These are phyloP conservation scores for Atkinsonella hypoxylon DNA, from an alignment of 2,329 filamentous ascomycete genomes.

Conservation along the genomic window DNA sequence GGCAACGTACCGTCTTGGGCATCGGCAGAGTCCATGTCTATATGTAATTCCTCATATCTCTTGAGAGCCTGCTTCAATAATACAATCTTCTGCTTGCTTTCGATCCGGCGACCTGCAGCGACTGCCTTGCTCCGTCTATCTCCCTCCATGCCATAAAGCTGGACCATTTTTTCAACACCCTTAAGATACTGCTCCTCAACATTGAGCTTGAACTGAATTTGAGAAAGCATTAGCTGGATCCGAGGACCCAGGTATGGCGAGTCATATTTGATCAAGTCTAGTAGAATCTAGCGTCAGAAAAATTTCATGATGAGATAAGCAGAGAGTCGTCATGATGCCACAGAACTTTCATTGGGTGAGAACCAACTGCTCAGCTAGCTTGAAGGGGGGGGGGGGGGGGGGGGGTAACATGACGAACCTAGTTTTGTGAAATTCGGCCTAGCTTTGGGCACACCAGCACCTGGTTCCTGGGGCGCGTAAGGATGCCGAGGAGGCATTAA, in stretches of 20 bases:
- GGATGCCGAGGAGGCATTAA: conserved; percentile 74
- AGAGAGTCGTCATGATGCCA: no score
- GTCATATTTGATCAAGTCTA: conserved; percentile 97
- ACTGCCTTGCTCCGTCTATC: conserved; percentile 92
- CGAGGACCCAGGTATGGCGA: conserved; percentile 89
- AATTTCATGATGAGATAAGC: no score
- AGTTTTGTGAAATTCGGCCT: conserved; percentile 92
- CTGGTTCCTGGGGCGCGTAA: conserved; percentile 57
- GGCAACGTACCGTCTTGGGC: conserved; percentile 60
- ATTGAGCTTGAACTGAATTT: conserved; percentile 96
- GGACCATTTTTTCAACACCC: conserved; percentile 98
- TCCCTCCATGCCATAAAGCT: conserved; percentile 92
- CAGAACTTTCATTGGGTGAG: neutral
- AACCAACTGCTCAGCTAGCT: neutral
- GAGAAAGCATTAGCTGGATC: conserved; percentile 97
- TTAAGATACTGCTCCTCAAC: conserved; percentile 99
- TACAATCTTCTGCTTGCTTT: conserved; percentile 97
- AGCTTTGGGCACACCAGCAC: conserved; percentile 55
- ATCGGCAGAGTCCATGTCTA: conserved; percentile 75
- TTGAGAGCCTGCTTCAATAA: conserved; percentile 91
- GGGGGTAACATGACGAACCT: conserved; percentile 53
- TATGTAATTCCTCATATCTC: conserved; percentile 92
- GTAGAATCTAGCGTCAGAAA: neutral
- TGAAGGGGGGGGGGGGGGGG: neutral
- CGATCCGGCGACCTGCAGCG: conserved; percentile 76